These are phyloP conservation scores for Trichothecium sympodiale DNA, from an alignment of 2,329 filamentous ascomycete species.

Conservation along the genomic window DNA sequence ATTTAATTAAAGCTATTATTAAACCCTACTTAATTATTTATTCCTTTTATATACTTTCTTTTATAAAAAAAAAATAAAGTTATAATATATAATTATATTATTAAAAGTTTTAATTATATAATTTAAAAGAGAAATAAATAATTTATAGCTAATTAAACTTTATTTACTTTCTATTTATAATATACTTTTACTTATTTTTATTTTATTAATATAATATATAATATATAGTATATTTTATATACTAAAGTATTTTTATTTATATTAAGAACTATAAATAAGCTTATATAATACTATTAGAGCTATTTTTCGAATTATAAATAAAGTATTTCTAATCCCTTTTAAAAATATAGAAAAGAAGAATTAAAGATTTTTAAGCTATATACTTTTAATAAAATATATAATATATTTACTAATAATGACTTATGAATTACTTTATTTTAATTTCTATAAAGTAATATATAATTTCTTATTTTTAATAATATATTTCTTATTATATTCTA, in stretches of 20 bases:
- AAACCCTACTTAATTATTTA: background rate
- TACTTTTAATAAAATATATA: background rate
- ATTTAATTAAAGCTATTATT: background rate
- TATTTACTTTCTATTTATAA: background rate
- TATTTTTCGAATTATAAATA: slow-evolving; percentile 1
- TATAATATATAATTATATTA: background rate
- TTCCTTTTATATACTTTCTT: background rate
- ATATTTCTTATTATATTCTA: slow-evolving; percentile 3
- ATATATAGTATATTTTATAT: background rate
- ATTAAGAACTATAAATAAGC: background rate
- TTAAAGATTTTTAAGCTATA: background rate
- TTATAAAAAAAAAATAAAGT: background rate
- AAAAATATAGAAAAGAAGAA: slow-evolving; percentile 1
- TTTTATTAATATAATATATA: background rate
- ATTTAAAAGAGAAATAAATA: slow-evolving; percentile 1
- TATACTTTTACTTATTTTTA: background rate
- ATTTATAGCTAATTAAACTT: background rate
- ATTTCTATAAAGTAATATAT: too few species aligned
- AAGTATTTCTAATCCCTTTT: slow-evolving; percentile 3
- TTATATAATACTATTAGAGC: background rate
- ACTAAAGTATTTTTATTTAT: slow-evolving; percentile 2
- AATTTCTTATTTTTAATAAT: too few species aligned
- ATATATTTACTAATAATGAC: too few species aligned
- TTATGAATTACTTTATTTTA: too few species aligned
- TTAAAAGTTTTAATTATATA: background rate